These are phyloP conservation scores for Opeltia flavorubescens DNA, from an alignment of 495 filamentous ascomycete species.

Conservation along the genomic window DNA sequence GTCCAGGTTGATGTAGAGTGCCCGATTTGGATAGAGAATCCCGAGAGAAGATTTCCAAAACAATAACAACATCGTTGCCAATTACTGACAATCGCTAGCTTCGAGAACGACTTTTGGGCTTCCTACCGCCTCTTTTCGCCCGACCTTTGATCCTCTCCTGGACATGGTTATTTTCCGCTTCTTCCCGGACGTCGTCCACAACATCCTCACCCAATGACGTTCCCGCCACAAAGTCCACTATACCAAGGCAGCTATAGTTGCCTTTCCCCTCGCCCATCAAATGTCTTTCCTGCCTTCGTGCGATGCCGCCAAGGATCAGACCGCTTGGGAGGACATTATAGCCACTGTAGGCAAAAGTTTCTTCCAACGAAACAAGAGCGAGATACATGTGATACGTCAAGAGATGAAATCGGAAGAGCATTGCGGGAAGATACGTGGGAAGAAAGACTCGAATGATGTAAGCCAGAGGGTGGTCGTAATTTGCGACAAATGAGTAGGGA, in stretches of 20 bases:
- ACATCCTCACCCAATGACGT: slow-evolving; percentile 46
- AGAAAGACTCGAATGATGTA: slow-evolving; percentile 56
- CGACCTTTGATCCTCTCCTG: slow-evolving; percentile 31
- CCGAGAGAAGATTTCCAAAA: too few relatives aligned
- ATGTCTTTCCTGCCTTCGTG: slow-evolving; percentile 56
- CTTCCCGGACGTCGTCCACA: slow-evolving; percentile 39
- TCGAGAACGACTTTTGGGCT: slow-evolving; percentile 15
- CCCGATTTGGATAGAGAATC: too few relatives aligned
- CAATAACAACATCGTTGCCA: too few relatives aligned
- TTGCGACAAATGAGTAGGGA: slow-evolving; percentile 53
- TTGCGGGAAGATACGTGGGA: slow-evolving; percentile 59
- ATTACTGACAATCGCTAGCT: background rate
- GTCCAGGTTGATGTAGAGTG: too few relatives aligned
- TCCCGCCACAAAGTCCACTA: slow-evolving; percentile 65
- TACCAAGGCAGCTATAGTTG: slow-evolving; percentile 66
- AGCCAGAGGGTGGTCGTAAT: slow-evolving; percentile 70
- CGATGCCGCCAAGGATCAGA: slow-evolving; percentile 62
- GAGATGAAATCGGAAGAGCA: slow-evolving; percentile 55
- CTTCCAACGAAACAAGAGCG: slow-evolving; percentile 55
- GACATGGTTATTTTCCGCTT: slow-evolving; percentile 46
- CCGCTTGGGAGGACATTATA: slow-evolving; percentile 58
- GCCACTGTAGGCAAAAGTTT: slow-evolving; percentile 62
- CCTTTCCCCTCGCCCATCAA: slow-evolving; percentile 43
- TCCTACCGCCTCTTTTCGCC: slow-evolving; percentile 22
- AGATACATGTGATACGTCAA: slow-evolving; percentile 66